Base-by-base conservation (phyloP, 2,329 filamentous ascomycete genomes). In the Gyromitra esculenta region DNA sequence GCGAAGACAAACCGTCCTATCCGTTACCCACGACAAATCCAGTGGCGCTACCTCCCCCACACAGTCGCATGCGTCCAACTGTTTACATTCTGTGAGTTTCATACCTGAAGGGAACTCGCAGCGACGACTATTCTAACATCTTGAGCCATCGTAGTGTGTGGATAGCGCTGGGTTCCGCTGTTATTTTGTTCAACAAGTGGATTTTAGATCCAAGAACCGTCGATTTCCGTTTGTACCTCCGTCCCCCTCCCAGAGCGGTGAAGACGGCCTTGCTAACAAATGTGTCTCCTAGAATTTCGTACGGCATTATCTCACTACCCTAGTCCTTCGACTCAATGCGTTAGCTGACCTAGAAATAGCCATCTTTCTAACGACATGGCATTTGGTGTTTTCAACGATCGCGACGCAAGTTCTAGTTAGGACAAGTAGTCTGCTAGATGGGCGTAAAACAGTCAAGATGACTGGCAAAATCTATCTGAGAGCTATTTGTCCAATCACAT, bases 151-250 rank as follows among this genome's bases (percentile, higher is more conserved):
- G 5, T 84, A 97, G 94, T 81, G 87, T 90, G 81, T 99, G 96
- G 96, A 98, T 99, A 83, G 87, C 90, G 76, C 88, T 97, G 84
- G 97, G 93, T 82, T 97, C 94, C 56, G 93, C 91, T 81, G 94
- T 98, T 83, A 99, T 99, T 84, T 87, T 99, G 78, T 98, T 97
- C 91, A 98, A 99, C 90, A 99, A 99, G 89, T 97, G 93, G 90
- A 93, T 99, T 82, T 88, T 98, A 78, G 71, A 77, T 91, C 95
- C 75, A 11, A 13, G 45, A 82, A 94, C 91, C 50, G 88, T 91
- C 79, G 88, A 92, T 79, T 97, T 97, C 87, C 89, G 91, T 93
- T 88, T 86, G 90, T 84, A 78, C 35, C 39, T 63, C 43, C 79
- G 25, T 31, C 25, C 59, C 67, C n/a, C 15, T 56, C 8, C 45